Conservation (phyloP, 2,329 filamentous ascomycete species). For the Trichoderma asperellum region DNA sequence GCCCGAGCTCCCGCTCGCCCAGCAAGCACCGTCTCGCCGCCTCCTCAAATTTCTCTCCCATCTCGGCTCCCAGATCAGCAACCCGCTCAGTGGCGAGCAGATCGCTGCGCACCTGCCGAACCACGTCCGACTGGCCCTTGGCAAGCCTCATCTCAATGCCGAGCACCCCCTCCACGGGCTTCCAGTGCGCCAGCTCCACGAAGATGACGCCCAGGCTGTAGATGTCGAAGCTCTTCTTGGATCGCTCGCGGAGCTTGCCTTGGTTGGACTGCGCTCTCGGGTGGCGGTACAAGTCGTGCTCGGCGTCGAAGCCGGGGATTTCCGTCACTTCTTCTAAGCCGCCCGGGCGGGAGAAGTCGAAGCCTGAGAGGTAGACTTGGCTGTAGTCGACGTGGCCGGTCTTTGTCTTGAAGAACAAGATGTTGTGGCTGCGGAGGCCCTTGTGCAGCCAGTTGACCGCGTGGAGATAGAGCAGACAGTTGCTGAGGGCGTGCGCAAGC, state of each 20-base stretch:
- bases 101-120: conserved; percentile 42
- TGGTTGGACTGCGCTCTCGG: conserved; percentile 47
- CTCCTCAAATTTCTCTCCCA: conserved; percentile 48
- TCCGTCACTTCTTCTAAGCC: conserved; percentile 56
- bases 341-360: conserved; percentile 59
- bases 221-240: conserved; percentile 56
- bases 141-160: conserved; percentile 43
- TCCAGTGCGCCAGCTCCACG: conserved; percentile 59
- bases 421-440: conserved; percentile 57
- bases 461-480: conserved; percentile 59
- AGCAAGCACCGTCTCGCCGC: conserved; percentile 45
- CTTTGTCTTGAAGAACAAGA: conserved; percentile 53
- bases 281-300: conserved; percentile 56
- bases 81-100: conserved; percentile 40
- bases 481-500: conserved; percentile 56
- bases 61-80: conserved; percentile 43
- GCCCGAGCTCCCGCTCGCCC: conserved; percentile 44
- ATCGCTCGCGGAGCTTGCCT: conserved; percentile 41
- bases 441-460: conserved; percentile 63
- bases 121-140: conserved; percentile 44
- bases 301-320: conserved; percentile 48
- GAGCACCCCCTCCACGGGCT: conserved; percentile 50
- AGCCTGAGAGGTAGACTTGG: conserved; percentile 54
- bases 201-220: conserved; percentile 58
- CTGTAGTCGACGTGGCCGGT: conserved; percentile 43